Evolutionary conservation across 352 stramenopile genomes (phyloP), one percentile per base, ranked within the genome.

Genomic region (Phytopythium mirpurense): DNA sequence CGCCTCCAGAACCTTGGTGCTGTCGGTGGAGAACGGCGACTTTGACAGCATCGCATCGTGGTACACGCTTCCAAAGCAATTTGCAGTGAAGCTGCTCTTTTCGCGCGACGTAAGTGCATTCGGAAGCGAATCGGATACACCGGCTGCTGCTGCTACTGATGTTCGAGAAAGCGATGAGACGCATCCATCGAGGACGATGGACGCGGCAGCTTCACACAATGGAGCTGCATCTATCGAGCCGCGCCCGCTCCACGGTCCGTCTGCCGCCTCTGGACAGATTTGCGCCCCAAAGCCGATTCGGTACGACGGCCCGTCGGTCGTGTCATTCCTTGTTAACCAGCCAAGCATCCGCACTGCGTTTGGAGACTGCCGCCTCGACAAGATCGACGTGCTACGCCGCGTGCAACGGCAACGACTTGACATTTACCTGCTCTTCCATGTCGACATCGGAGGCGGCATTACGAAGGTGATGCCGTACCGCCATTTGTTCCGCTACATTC

Each of bases 31-130:
- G 18, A 80, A 77, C 12, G 85, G 83, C 15, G 85, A 93, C 50
- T 95, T 95, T 46, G 85, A 95, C 56, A 88, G 67, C 53, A 80
- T 93, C 48, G 91, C 85, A 2, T 72, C 64, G 5, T 80, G 65
- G n/a, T 83, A 90, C 26, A 65, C 65, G 10, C 60, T 92, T 11
- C 85, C 82, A 0, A 82, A 79, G 51, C 58, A 86, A 4, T 95
- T 95, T 54, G 52, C 60, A 6, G 59, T 89, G 18, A 68, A 80
- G 15, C 57, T 95, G 5, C 53, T 71, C 35, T 93, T 73, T 44
- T 59, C 68, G 10, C 77, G 82, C 19, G 57, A 78, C 45, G 54
- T 60, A 6, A 78, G 64, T 40, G 78, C 66, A 2, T 90, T 93
- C 38, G 72, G 74, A 2, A 48, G 58, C 2, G 66, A 81, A 31